Conservation (phyloP, 139 green algal genomes). For the Closterium sp. region DNA sequence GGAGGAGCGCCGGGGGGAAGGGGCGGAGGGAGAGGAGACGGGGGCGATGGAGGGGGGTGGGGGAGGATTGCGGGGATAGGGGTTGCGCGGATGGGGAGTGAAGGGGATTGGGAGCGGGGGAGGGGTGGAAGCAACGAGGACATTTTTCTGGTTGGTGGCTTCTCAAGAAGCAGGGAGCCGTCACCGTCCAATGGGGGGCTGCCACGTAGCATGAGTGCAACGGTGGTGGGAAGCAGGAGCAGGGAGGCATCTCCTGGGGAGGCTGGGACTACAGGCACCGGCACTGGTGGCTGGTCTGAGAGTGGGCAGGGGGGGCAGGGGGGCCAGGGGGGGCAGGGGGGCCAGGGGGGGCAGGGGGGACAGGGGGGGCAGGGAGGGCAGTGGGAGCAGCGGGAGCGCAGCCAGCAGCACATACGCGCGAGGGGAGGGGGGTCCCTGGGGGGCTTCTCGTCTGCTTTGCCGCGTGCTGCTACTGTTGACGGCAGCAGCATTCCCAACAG, state of each 20-base stretch:
- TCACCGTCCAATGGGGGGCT: background rate
- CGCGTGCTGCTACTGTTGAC: background rate
- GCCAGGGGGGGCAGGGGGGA: no score
- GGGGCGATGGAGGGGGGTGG: background rate
- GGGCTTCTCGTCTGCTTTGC: background rate
- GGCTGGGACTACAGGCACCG: no score
- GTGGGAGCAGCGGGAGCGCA: background rate
- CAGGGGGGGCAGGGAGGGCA: background rate
- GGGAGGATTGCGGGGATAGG: background rate
- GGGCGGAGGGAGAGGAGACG: background rate
- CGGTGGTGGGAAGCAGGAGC: background rate
- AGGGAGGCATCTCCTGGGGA: background rate
- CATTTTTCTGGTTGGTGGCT: background rate
- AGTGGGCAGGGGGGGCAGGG: no score
- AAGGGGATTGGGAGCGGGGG: background rate
- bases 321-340: no score
- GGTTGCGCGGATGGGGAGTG: background rate
- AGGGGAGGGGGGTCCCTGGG: background rate
- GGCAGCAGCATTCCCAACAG: background rate
- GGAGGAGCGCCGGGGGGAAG: background rate
- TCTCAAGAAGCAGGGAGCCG: background rate
- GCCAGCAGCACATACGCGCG: background rate
- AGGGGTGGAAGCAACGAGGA: background rate
- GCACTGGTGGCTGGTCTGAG: background rate
- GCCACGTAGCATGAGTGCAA: background rate